These are phyloP conservation scores for Pythium insidiosum DNA, from an alignment of 352 stramenopile species.

Conservation along the genomic window DNA sequence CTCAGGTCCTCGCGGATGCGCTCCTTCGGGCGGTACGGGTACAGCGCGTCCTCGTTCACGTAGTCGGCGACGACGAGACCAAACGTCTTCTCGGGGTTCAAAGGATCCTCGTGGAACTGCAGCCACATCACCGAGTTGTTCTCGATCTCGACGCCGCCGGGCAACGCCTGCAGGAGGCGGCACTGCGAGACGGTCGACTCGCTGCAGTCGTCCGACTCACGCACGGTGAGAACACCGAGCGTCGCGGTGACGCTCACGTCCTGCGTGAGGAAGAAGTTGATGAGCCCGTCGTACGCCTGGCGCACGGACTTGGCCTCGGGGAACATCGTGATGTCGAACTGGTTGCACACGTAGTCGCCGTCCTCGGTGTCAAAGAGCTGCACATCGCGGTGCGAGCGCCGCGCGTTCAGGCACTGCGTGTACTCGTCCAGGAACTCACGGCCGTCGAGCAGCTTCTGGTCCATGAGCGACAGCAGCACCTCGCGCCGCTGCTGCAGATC, in stretches of 20 bases:
- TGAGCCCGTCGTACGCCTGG: constrained; percentile 11
- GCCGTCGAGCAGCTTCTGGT: neutral
- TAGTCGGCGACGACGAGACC: constrained; percentile 6
- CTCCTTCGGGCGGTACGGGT: constrained; percentile 10
- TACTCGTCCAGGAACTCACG: constrained; percentile 1
- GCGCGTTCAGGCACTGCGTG: constrained; percentile 2
- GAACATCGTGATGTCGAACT: constrained; percentile 2
- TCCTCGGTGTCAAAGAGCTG: constrained; percentile 4
- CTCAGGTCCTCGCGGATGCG: constrained; percentile 11
- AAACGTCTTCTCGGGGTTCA: neutral
- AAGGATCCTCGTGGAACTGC: neutral
- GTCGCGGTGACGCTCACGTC: constrained; percentile 13
- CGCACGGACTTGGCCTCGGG: neutral
- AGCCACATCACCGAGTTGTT: constrained; percentile 2
- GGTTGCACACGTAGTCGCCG: neutral
- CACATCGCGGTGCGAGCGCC: neutral
- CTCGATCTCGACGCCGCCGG: constrained; percentile 7
- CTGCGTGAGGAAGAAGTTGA: constrained; percentile 6
- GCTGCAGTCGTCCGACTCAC: constrained; percentile 6
- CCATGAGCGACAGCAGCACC: neutral
- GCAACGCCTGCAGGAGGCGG: constrained; percentile 3
- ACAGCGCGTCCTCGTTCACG: constrained; percentile 12
- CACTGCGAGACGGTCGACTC: constrained; percentile 1
- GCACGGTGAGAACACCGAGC: constrained; percentile 9
- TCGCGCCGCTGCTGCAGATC: neutral